Base-by-base conservation (phyloP, 129 eudicot genomes). In the Arctium lappa region DNA sequence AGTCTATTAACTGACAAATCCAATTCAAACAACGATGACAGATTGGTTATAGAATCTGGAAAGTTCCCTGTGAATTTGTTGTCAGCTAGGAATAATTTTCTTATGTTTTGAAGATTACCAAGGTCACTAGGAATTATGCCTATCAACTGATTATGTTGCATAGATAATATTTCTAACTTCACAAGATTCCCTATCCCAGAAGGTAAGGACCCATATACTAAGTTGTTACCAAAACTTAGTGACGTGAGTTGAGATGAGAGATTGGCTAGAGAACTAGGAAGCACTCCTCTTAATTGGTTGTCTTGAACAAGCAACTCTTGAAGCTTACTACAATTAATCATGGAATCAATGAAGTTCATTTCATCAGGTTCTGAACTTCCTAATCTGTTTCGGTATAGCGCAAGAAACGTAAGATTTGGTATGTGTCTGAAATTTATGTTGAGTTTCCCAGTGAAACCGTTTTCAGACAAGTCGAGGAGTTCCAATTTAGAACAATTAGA, bases 1-100 rank as follows among this genome's bases (percentile, higher is more conserved):
- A 60, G 13, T n/a, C 68, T 60, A 60, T 60, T 60, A 5, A 13
- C 6, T 3, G 6, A 0, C 68, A 60, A 60, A 1, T 0, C 0
- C 29, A 60, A 60, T 1, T 16, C 8, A 60, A 13, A 1, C 8
- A 60, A 16, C 29, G 0, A 60, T n/a, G 68, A 60, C 68, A 60
- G 6, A 60, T 60, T 60, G 16, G 29, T n/a, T 6, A 60, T 1
- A 56, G 2, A 16, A 60, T 60, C 68, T 4, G 65, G 65, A 53
- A 53, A 1, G 65, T 3, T 53, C 22, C 65, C 65, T 0, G 65
- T 81, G 63, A 89, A 81, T 77, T 66, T 53, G 83, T 53, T 53
- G 0, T 1, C 6, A 16, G 0, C 6, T 15, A 53, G 22, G 65
- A 13, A 15, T 53, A 53, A 1, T 53, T 2, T 6, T 53, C 1